A percentile compares a stretch with the other conserved stretches of the same genome.
Evolutionary conservation across 1,284 basidiomycete species (phyloP).

Genomic region (Mycena citricolor): DNA sequence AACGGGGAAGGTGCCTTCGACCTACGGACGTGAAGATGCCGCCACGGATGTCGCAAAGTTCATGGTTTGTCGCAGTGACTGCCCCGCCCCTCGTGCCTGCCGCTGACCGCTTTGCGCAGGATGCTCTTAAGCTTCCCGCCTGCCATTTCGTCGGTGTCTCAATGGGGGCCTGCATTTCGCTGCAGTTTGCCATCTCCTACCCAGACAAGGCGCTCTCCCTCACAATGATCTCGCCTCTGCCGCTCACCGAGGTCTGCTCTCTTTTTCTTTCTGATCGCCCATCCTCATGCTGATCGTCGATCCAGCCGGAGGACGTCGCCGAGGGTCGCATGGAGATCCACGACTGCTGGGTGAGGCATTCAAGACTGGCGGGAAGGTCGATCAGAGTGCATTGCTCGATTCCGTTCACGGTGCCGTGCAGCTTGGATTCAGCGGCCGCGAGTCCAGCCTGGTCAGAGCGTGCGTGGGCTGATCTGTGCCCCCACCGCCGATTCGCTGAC

Average conservation of each 20-base stretch:
- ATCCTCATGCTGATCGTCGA: neutral
- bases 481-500: neutral
- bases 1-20: conserved; percentile 25
- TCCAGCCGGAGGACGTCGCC: conserved; percentile 34
- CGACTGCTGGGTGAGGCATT: conserved; percentile 32
- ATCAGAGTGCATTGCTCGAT: neutral
- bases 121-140: conserved; percentile 33
- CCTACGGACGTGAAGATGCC: conserved; percentile 30
- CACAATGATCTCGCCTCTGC: conserved; percentile 36
- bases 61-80: conserved; percentile 26
- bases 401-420: neutral
- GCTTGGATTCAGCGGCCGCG: neutral
- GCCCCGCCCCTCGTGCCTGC: neutral
- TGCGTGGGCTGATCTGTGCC: neutral
- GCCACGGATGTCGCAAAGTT: conserved; percentile 33
- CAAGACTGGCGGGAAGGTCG: conserved; percentile 12
- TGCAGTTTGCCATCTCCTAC: conserved; percentile 33
- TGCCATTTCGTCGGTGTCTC: conserved; percentile 39
- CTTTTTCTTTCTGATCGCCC: neutral
- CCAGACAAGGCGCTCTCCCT: conserved; percentile 35
- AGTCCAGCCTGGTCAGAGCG: neutral
- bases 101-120: conserved; percentile 21
- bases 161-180: conserved; percentile 33
- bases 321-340: conserved; percentile 35
- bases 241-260: conserved; percentile 33